Percentiles rank a stretch among this genome's conserved stretches.
These are phyloP conservation scores for Phytophthora hibernalis DNA, from an alignment of 352 stramenopile species.

Conservation along the genomic window DNA sequence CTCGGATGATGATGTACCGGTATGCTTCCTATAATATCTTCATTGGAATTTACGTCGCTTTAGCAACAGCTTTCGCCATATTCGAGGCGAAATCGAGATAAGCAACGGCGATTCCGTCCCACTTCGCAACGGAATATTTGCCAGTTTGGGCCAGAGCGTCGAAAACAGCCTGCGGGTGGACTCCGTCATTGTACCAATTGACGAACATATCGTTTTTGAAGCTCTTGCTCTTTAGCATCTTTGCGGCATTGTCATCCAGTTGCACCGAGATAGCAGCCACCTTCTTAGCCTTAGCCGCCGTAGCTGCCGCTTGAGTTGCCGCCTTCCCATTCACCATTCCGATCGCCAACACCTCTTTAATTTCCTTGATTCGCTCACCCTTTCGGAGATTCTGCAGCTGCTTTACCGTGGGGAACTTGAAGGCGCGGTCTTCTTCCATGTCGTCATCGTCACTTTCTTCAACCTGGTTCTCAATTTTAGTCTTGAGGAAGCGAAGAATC, in stretches of 20 bases:
- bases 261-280: conserved; percentile 4
- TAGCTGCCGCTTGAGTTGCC: conserved; percentile 9
- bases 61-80: conserved; percentile 15
- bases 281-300: conserved; percentile 2
- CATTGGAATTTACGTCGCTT: neutral
- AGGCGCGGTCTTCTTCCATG: conserved; percentile 5
- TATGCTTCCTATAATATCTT: no score
- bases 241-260: conserved; percentile 11
- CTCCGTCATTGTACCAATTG: conserved; percentile 2
- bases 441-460: neutral
- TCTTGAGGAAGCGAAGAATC: conserved; percentile 1
- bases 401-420: neutral
- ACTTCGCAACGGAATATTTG: conserved; percentile 6
- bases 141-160: conserved; percentile 5
- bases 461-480: neutral
- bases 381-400: conserved; percentile 11
- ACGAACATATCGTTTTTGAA: conserved; percentile 3
- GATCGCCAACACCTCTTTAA: conserved; percentile 7
- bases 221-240: conserved; percentile 3
- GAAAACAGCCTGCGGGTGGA: conserved; percentile 13
- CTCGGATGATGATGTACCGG: neutral
- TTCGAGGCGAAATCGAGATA: conserved; percentile 7
- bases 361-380: conserved; percentile 8
- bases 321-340: conserved; percentile 8
- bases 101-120: neutral